A percentile compares a stretch with the other conserved stretches of the same genome.
These are phyloP conservation scores for Trichothecium sympodiale DNA, from an alignment of 2,329 filamentous ascomycete species.

Conservation along the genomic window DNA sequence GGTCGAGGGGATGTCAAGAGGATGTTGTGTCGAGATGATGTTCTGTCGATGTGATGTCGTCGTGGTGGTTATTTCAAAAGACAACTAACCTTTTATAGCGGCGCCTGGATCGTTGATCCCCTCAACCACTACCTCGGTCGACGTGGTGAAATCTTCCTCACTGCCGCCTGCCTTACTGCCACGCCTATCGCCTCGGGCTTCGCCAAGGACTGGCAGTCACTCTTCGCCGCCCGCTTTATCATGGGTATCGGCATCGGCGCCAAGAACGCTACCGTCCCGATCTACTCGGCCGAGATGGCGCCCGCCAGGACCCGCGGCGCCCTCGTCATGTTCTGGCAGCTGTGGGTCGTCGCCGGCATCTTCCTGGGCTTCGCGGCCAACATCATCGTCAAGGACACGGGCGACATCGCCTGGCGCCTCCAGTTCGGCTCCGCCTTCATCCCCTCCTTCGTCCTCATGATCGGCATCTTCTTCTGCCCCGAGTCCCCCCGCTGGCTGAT, in stretches of 20 bases:
- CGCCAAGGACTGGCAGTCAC: conserved; percentile 52
- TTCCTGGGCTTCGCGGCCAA: conserved; percentile 38
- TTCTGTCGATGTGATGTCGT: no score
- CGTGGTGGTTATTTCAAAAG: background rate
- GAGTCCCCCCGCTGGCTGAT: conserved; percentile 53
- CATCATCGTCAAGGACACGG: conserved; percentile 40
- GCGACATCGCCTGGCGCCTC: conserved; percentile 43
- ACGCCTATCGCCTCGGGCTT: conserved; percentile 48
- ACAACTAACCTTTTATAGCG: conserved; percentile 7
- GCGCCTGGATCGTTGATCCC: conserved; percentile 34
- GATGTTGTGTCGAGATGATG: background rate
- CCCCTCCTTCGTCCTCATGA: conserved; percentile 35
- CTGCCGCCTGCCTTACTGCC: conserved; percentile 34
- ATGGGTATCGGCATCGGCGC: conserved; percentile 59
- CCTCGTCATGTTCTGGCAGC: conserved; percentile 67
- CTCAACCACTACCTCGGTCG: conserved; percentile 54
- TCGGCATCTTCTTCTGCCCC: conserved; percentile 50
- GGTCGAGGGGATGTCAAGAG: background rate
- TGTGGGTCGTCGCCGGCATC: conserved; percentile 22
- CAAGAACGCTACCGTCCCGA: conserved; percentile 53
- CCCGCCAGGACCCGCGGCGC: conserved; percentile 57
- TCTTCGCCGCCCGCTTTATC: conserved; percentile 54
- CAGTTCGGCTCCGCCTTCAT: conserved; percentile 47
- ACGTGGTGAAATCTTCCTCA: conserved; percentile 55
- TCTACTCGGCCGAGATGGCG: conserved; percentile 63